Evolutionary conservation across 306 rosid species (phyloP), one percentile per base, ranked within the genome.

Genomic region (Fagus sylvatica): DNA sequence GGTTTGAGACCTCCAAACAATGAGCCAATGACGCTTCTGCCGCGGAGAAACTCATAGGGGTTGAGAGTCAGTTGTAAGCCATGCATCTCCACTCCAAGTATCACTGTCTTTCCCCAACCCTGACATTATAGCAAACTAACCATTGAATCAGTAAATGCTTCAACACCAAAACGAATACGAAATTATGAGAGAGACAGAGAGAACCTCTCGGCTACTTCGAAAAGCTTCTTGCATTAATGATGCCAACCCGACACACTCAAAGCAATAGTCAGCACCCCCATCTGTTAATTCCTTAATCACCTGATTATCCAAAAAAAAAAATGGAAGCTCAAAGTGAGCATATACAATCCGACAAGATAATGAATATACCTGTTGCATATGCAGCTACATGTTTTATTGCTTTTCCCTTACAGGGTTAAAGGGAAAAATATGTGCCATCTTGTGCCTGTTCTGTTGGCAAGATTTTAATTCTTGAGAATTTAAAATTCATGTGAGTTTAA

Each of bases 191-290:
- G 60, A 57, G 59, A 71, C 15, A 55, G 1, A 60, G 16, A 69
- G 71, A 62, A 90, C 93, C 76, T 84, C 76, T 78, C 87, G 74
- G 74, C 80, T 82, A 66, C 90, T 80, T 59, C 64, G 76, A 41
- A 84, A 78, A 67, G 93, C 91, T 7, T 90, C 93, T 4, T 53
- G 42, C 93, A 89, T 91, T 69, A 84, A 37, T 43, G 93, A 89
- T 43, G 90, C 89, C 85, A 91, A 81, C 30, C 93, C 96, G 16
- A 88, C 76, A 80, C 96, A 91, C 80, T 89, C 96, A 42, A 91
- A 84, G 89, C 96, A 84, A 60, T 85, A 86, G 73, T 91, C 92
- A 54, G 90, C 90, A 49, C 92, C 91, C 78, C 93, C 97, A 49
- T 87, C 56, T 13, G 93, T 91, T 78, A 89, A 66, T 28, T 88